phyloP scores from a whole-genome alignment of 2,329 filamentous ascomycete species.

The Botrytis elliptica region DNA sequence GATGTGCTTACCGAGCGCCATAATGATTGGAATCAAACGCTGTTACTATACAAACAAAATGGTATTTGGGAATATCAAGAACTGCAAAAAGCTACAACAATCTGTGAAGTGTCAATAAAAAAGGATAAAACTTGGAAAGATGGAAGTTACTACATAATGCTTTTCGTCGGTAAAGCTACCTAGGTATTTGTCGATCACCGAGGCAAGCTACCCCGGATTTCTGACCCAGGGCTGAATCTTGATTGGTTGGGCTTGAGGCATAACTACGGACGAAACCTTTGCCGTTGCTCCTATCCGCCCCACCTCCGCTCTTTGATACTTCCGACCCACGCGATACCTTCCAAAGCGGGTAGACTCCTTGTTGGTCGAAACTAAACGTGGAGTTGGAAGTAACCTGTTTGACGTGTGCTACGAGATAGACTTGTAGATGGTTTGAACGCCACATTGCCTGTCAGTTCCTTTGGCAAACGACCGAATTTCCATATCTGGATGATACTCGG shows the following conservation, averaged over 20 bases:
- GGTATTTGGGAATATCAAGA: not conserved
- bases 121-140: not conserved
- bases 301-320: not conserved
- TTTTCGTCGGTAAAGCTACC: constrained; percentile 2
- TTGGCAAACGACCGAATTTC: not conserved
- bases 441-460: not conserved
- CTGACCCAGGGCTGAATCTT: not conserved
- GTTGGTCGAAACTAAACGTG: not conserved
- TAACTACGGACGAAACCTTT: not conserved
- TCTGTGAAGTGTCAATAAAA: not conserved
- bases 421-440: not conserved
- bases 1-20: constrained; percentile 9
- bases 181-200: constrained; percentile 4
- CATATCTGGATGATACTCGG: not conserved
- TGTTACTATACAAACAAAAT: not conserved
- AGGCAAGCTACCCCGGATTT: constrained; percentile 8
- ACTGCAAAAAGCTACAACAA: not conserved
- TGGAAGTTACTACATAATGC: not conserved
- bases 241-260: not conserved
- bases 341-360: not conserved
- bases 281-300: not conserved
- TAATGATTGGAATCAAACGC: not conserved
- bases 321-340: not conserved
- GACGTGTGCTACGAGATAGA: not conserved
- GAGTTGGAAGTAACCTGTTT: not conserved